Base-by-base conservation (phyloP, 345 rosid genomes). In the Garcia nutans region DNA sequence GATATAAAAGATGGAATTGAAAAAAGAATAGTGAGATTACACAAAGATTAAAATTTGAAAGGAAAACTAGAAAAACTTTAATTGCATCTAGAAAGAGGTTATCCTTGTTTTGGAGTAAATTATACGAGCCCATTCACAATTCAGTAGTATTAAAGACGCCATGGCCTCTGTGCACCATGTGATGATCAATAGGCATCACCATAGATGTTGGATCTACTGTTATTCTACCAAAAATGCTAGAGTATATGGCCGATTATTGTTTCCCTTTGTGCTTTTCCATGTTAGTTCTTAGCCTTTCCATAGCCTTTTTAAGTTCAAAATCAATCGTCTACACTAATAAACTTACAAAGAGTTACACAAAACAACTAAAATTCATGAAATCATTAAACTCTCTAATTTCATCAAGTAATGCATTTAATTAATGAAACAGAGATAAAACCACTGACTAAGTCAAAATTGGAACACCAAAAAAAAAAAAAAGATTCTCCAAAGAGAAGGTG, bases 81-180 rank as follows among this genome's bases (percentile, higher is more conserved):
- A 8, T 47, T 47, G 50, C 50, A 47, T 47, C 50, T 1, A 47
- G 17, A 1, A 64, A 8, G 7, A 9, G 15, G 42, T n/a, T 71
- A 8, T 58, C 70, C 10, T 16, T 58, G 33, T 20, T 63, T 19
- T 52, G 63, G 75, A 31, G 42, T 44, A 22, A 45, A 42, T 64
- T 31, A 42, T 50, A 86, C 97, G 74, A 59, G 91, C 97, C 98
- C 97, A 16, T 93, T 85, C 73, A 86, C 41, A 74, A 93, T 90
- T 6, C 90, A 19, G 97, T 90, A 45, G 99, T 93, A 77, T 95
- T 98, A 76, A 95, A 95, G 81, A 95, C 93, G 33, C 98, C 98
- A 65, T 93, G 98, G 31, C 98, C 98, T 68, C 99, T 82, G 80
- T 93, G 99, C 70, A 93, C 97, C 97, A 93, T 90, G 81, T 93